phyloP scores from a whole-genome alignment of 2,329 filamentous ascomycete species.

The Alternaria triticina region DNA sequence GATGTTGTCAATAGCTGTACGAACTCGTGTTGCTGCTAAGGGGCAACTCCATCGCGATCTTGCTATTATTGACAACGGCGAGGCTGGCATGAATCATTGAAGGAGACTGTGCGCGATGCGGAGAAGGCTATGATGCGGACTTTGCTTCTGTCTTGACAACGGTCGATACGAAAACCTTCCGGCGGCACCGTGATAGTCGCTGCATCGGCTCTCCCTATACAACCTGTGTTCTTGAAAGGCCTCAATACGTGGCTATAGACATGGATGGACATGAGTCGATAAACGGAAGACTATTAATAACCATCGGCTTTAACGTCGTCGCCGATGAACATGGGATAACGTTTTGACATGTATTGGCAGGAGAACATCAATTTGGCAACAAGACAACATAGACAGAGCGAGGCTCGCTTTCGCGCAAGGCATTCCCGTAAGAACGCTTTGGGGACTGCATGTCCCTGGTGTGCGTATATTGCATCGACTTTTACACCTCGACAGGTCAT shows the following conservation, averaged over 20 bases:
- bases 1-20: neutral
- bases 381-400: neutral
- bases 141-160: neutral
- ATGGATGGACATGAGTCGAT: neutral
- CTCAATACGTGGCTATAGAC: neutral
- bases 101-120: neutral
- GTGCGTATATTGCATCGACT: neutral
- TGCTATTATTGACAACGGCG: neutral
- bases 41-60: neutral
- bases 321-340: neutral
- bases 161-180: neutral
- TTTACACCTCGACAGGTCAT: too few relatives aligned
- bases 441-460: neutral
- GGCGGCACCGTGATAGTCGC: neutral
- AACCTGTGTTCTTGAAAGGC: neutral
- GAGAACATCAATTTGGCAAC: neutral
- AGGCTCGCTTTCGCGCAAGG: neutral
- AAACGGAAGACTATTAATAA: neutral
- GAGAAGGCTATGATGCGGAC: neutral
- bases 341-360: neutral
- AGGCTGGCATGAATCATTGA: neutral
- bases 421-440: neutral
- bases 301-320: neutral
- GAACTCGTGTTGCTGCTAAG: neutral
- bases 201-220: neutral